phyloP scores from a whole-genome alignment of 495 filamentous ascomycete genomes.

The Coniosporium apollinis region DNA sequence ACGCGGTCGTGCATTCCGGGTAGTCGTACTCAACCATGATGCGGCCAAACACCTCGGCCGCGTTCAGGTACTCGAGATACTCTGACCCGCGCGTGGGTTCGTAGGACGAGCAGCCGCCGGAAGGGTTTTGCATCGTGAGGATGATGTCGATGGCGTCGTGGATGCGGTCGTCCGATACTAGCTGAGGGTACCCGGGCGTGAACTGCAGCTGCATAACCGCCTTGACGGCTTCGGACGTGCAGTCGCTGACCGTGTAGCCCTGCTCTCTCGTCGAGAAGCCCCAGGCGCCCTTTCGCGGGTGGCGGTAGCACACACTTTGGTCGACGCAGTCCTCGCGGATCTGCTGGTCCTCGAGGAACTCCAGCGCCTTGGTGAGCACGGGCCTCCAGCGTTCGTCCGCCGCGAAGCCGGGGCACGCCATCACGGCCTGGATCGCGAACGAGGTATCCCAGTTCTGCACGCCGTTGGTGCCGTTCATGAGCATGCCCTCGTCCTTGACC shows the following conservation, averaged over 20 bases:
- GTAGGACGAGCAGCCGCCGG: constrained; percentile 82
- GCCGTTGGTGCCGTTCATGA: constrained; percentile 90
- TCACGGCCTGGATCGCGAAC: constrained; percentile 67
- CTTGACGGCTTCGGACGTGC: constrained; percentile 79
- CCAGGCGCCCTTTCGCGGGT: constrained; percentile 86
- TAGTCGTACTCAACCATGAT: constrained; percentile 99
- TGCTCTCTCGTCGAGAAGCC: constrained; percentile 83
- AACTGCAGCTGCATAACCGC: constrained; percentile 72
- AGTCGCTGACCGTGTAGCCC: constrained; percentile 91
- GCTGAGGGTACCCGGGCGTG: constrained; percentile 53
- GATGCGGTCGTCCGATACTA: constrained; percentile 58
- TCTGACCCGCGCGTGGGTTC: constrained; percentile 64
- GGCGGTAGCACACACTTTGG: constrained; percentile 71
- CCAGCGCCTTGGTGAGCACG: constrained; percentile 69
- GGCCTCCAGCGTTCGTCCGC: constrained; percentile 59
- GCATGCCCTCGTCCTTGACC: constrained; percentile 83
- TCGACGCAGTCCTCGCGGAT: constrained; percentile 70
- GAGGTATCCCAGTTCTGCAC: constrained; percentile 94
- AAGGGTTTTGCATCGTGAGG: constrained; percentile 77
- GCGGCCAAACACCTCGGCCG: constrained; percentile 86
- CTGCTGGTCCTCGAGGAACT: constrained; percentile 84
- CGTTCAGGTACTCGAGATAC: constrained; percentile 72
- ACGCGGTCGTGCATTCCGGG: constrained; percentile 91
- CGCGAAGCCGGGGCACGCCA: constrained; percentile 64
- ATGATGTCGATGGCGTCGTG: constrained; percentile 82